phyloP scores from a whole-genome alignment of 805 yeast genomes.

The Saturnispora mendoncae region DNA sequence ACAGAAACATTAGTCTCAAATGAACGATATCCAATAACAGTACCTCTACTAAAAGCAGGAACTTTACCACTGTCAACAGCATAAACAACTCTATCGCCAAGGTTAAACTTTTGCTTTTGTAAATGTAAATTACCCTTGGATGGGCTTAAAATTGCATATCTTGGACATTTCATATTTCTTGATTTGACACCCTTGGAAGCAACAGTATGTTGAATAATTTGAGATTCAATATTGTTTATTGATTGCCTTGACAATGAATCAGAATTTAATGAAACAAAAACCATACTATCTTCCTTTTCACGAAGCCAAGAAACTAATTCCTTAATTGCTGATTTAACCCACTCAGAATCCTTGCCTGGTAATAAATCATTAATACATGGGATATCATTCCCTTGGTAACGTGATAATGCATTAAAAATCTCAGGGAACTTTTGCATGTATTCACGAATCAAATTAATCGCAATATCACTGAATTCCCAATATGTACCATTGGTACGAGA shows the following conservation, averaged over 20 bases:
- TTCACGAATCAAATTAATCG: slow-evolving; percentile 53
- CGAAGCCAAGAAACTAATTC: slow-evolving; percentile 36
- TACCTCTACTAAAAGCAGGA: slow-evolving; percentile 80
- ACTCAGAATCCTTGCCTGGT: slow-evolving; percentile 31
- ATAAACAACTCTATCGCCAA: slow-evolving; percentile 87
- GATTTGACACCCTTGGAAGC: slow-evolving; percentile 38
- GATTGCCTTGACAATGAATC: slow-evolving; percentile 66
- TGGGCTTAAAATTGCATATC: slow-evolving; percentile 73
- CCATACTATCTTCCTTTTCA: slow-evolving; percentile 38
- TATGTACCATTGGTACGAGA: slow-evolving; percentile 54
- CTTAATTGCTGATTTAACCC: slow-evolving; percentile 36
- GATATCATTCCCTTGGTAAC: slow-evolving; percentile 23
- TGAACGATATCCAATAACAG: slow-evolving; percentile 60
- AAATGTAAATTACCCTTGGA: slow-evolving; percentile 60
- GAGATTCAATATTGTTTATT: slow-evolving; percentile 57
- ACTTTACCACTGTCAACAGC: slow-evolving; percentile 84
- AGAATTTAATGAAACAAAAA: slow-evolving; percentile 64
- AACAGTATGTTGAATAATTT: slow-evolving; percentile 38
- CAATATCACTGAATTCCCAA: slow-evolving; percentile 81
- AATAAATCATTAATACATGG: slow-evolving; percentile 34
- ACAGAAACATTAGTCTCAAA: slow-evolving; percentile 56
- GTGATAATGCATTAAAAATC: slow-evolving; percentile 35
- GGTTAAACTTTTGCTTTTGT: slow-evolving; percentile 62
- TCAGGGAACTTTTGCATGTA: slow-evolving; percentile 56
- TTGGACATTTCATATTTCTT: slow-evolving; percentile 68